These are phyloP conservation scores for Chalciporus pseudorubinellus DNA, from an alignment of 768 basidiomycete species.

Conservation along the genomic window DNA sequence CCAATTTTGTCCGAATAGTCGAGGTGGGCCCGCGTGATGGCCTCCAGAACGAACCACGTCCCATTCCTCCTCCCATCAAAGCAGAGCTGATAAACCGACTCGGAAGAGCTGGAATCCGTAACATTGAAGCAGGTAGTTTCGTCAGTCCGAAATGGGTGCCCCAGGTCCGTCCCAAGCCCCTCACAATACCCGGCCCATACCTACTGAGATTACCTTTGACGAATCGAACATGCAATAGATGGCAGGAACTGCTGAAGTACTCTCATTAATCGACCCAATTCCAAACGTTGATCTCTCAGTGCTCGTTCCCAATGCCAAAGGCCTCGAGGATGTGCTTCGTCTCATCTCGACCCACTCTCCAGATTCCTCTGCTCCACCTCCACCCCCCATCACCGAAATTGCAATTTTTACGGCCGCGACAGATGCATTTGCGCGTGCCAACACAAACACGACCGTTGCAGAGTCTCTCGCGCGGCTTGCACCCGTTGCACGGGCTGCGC, in stretches of 20 bases:
- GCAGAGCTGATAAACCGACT: constrained; percentile 78
- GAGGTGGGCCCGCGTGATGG: constrained; percentile 93
- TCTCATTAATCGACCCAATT: constrained; percentile 52
- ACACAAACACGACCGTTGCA: constrained; percentile 72
- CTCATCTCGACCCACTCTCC: constrained; percentile 35
- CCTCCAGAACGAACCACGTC: constrained; percentile 80
- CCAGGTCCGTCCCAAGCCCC: constrained; percentile 51
- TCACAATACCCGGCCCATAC: background rate
- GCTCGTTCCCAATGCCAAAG: constrained; percentile 77
- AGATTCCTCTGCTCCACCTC: constrained; percentile 30
- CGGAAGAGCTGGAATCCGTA: constrained; percentile 59
- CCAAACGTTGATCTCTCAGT: constrained; percentile 70
- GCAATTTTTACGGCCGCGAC: constrained; percentile 89
- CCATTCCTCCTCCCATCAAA: constrained; percentile 72
- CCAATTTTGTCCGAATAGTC: constrained; percentile 51
- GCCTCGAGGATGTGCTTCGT: constrained; percentile 63
- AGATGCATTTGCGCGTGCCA: constrained; percentile 81
- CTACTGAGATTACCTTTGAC: background rate
- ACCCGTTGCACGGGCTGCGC: constrained; percentile 60
- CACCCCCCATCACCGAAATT: constrained; percentile 74
- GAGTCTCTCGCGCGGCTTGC: constrained; percentile 67
- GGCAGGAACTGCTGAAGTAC: constrained; percentile 80
- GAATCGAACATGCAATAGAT: constrained; percentile 48
- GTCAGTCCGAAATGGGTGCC: constrained; percentile 94
- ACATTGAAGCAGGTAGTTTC: constrained; percentile 85